Evolutionary conservation across 148 eudicot genomes (phyloP).

Genomic region (Spergularia bocconei): DNA sequence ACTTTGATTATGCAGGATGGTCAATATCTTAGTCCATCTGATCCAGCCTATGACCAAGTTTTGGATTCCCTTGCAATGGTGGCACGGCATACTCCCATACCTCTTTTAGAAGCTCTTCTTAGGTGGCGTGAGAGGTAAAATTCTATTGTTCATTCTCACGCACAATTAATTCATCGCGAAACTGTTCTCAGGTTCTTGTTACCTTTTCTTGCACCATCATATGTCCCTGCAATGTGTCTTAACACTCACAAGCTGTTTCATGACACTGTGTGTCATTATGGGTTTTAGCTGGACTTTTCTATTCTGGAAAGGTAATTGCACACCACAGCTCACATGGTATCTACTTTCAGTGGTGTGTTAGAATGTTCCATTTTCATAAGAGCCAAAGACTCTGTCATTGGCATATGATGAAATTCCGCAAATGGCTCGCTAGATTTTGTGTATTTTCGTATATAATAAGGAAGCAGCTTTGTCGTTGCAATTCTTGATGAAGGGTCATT

Average conservation of each 20-base stretch:
- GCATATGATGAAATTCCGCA: too few species aligned
- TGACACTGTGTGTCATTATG: background rate
- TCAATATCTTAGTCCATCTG: slow-evolving; percentile 96
- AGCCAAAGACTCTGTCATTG: too few species aligned
- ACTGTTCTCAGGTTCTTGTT: background rate
- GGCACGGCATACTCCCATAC: slow-evolving; percentile 98
- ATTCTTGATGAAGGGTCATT: too few species aligned
- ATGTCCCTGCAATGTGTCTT: background rate
- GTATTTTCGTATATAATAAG: too few species aligned
- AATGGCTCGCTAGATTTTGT: too few species aligned
- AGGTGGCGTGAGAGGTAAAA: slow-evolving; percentile 91
- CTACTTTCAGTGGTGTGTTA: too few species aligned
- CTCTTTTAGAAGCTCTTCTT: slow-evolving; percentile 93
- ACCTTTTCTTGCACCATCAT: background rate
- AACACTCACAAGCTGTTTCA: background rate
- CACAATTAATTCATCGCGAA: background rate
- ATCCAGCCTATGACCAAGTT: slow-evolving; percentile 98
- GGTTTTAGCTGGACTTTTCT: background rate
- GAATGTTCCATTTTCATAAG: too few species aligned
- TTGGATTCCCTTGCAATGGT: slow-evolving; percentile 98
- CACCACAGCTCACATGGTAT: background rate
- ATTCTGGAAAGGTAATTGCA: background rate
- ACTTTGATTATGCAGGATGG: slow-evolving; percentile 68
- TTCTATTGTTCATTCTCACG: background rate
- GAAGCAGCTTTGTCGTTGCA: too few species aligned